phyloP scores from a whole-genome alignment of 306 rosid species.

The Sicyos baderoa region DNA sequence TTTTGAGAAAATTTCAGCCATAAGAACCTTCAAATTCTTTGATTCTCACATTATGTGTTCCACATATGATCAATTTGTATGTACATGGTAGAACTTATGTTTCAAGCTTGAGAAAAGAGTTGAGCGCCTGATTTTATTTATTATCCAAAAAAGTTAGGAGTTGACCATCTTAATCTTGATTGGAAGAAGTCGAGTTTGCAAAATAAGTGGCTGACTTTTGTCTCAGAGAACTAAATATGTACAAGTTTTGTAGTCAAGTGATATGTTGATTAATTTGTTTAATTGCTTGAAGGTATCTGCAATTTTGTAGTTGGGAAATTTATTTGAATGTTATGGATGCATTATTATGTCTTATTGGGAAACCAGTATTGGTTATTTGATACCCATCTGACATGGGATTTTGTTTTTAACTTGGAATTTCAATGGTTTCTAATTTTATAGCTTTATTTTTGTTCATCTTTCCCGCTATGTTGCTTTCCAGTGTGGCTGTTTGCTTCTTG shows the following conservation, averaged over 20 bases:
- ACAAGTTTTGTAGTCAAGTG: neutral
- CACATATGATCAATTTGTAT: neutral
- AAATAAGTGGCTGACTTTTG: neutral
- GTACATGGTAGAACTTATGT: neutral
- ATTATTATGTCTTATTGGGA: neutral
- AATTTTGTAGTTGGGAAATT: neutral
- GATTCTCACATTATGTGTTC: neutral
- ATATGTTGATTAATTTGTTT: neutral
- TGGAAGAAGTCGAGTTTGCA: neutral
- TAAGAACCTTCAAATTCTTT: neutral
- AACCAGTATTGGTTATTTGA: neutral
- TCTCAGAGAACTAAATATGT: neutral
- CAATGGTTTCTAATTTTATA: neutral
- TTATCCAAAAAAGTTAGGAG: neutral
- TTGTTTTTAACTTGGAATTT: neutral
- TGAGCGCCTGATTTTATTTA: neutral
- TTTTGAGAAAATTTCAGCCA: neutral
- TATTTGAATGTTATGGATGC: neutral
- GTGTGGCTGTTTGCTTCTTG: constrained; percentile 9
- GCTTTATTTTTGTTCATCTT: neutral
- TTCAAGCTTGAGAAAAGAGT: neutral
- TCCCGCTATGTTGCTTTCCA: neutral
- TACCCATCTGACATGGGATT: neutral
- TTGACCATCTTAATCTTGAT: neutral
- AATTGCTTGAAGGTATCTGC: constrained; percentile 6